Evolutionary conservation across 2,329 filamentous ascomycete species (phyloP), one percentile per base, ranked within the genome.

Genomic region (Penicillium sumatraense): DNA sequence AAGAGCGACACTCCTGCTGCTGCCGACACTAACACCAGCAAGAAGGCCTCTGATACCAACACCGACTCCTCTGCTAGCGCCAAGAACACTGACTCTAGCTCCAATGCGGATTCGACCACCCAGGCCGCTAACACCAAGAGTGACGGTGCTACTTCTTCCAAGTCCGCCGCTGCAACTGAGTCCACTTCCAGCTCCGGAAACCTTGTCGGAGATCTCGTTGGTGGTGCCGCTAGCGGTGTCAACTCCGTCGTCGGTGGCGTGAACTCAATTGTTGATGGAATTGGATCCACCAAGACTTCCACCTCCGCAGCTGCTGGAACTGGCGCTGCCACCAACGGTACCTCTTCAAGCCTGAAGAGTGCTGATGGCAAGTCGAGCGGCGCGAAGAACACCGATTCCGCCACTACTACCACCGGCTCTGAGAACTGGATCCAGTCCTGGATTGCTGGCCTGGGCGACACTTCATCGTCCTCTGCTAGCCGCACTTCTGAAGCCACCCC

Each of bases 31-130:
- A 23, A 52, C 7, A 47, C 49, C 33, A 58, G 53, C 46, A 51
- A 62, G 45, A 53, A 63, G 33, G 60, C 63, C 6, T 55, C 53
- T 33, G 38, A 54, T 10, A 49, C 45, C 6, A 49, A 51, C 14
- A 58, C 45, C 20, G 23, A 27, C 24, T 26, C 40, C 21, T 10
- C 21, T 16, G n/a, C 21, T 23, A 44, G 9, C 18, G 3, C 38
- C 3, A 44, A 47, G 18, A 41, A 10, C 44, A 40, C 47, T 27
- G 26, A 38, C 35, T 31, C 21, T 14, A 18, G 20, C 13, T 8
- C 48, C 27, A 44, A 11, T 14, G 13, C 26, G 11, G 26, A 54
- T 41, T 54, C 50, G 4, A 38, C 46, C 24, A 44, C 50, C 21
- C 20, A 18, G 20, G 35, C 38, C 38, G 20, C 38, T 13, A 44